Base-by-base conservation (phyloP, 129 eudicot species). In the Chrysanthemum makinoi region DNA sequence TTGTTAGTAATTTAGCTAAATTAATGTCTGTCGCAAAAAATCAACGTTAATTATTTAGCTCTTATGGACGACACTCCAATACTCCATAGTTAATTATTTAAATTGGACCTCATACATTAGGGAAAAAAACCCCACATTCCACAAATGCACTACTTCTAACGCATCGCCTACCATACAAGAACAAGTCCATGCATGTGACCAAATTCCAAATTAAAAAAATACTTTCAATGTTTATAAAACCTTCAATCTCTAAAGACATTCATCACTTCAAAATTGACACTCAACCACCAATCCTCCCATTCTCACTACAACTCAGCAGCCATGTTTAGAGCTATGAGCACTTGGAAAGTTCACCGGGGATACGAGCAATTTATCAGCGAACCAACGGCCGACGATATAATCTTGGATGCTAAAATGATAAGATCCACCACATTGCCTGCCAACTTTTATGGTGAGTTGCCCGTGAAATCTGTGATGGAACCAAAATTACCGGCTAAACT, bases 271-370 rank as follows among this genome's bases (percentile, higher is more conserved):
- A 16, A 2, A 54, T 65, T 16, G 5, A 24, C 14, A 8, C 57
- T 13, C 52, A 24, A 43, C 30, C 13, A 22, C 13, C 54, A 24
- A 61, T 5, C 71, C 19, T 2, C n/a, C n/a, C 55, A 20, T 30
- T 52, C 50, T 30, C 39, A 14, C 46, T 39, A 61, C 77, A 10
- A 5, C 11, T 26, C 16, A 8, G 19, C 24, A 69, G 79, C 81
- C 83, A 83, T 91, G 97, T 86, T 87, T 30, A 85, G 97, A 76
- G 84, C 89, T 15, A 61, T 87, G 10, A 91, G 89, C 73, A 75
- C 71, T 28, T 62, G 89, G 54, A 79, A 79, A 70, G 57, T 51
- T 14, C 75, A 62, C 14, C 66, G 78, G 2, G 91, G 95, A 17
- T 91, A 91, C 56, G 88, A 86, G 39, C 83, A 70, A 51, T 66